Conservation (phyloP, 331 rosid genomes). For the Malus hybrid region DNA sequence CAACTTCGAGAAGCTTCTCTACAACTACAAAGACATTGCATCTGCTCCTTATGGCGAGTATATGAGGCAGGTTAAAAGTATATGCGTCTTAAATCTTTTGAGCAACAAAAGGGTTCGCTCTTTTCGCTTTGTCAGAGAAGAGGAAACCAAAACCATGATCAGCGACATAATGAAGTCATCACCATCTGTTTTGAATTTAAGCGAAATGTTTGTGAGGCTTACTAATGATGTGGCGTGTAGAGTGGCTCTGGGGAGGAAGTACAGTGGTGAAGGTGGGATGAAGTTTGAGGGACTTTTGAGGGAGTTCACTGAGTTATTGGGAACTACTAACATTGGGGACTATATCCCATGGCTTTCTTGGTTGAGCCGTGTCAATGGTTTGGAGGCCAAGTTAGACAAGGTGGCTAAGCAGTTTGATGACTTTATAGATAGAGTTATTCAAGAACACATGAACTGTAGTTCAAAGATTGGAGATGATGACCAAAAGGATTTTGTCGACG, state of each 20-base stretch:
- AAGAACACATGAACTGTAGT: too few relatives aligned
- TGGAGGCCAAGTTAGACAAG: not conserved
- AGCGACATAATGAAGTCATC: slow-evolving; percentile 2
- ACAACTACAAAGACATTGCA: not conserved
- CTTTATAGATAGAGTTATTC: not conserved
- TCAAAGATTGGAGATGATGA: too few relatives aligned
- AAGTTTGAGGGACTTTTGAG: not conserved
- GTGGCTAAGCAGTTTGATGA: slow-evolving; percentile 2
- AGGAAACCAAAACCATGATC: slow-evolving; percentile 1
- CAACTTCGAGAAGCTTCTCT: not conserved
- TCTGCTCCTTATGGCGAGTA: slow-evolving; percentile 14
- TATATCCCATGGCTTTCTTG: slow-evolving; percentile 12
- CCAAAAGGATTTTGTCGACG: too few relatives aligned
- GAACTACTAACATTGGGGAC: not conserved
- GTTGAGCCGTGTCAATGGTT: not conserved
- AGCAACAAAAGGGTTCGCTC: slow-evolving; percentile 10
- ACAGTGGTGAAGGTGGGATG: not conserved
- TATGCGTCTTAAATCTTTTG: slow-evolving; percentile 13
- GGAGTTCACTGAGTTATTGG: not conserved
- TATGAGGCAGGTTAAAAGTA: slow-evolving; percentile 7
- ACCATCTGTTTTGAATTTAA: not conserved
- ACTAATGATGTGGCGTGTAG: not conserved
- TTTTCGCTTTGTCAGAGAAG: not conserved
- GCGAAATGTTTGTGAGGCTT: not conserved
- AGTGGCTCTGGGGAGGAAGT: slow-evolving; percentile 10